phyloP scores from a whole-genome alignment of 1,284 basidiomycete genomes.

The Tilletia indica region DNA sequence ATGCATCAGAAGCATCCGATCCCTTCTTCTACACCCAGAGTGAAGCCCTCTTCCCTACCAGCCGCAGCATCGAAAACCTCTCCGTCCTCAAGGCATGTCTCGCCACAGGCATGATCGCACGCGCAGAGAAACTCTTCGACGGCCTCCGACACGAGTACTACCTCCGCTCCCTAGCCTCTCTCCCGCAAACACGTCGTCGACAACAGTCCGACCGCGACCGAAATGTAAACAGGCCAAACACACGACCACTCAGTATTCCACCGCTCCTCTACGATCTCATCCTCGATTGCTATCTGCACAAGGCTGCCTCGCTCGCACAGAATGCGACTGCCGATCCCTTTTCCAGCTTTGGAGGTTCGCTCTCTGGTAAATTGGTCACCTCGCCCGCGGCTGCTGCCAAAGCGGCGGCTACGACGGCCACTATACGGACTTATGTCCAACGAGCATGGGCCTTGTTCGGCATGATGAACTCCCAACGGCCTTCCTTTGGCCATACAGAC shows the following conservation, averaged over 20 bases:
- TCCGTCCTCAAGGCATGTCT: constrained; percentile 51
- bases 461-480: constrained; percentile 11
- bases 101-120: constrained; percentile 43
- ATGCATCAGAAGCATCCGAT: background rate
- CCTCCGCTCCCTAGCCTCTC: background rate
- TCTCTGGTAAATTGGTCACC: background rate
- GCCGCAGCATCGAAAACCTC: constrained; percentile 37
- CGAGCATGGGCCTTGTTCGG: constrained; percentile 13
- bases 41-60: constrained; percentile 42
- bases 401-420: constrained; percentile 6
- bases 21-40: constrained; percentile 28
- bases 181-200: background rate
- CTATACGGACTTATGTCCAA: constrained; percentile 10
- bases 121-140: constrained; percentile 48
- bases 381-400: constrained; percentile 9
- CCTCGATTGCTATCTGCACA: constrained; percentile 45
- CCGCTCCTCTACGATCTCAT: constrained; percentile 42
- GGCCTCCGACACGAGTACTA: constrained; percentile 36
- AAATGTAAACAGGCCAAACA: constrained; percentile 7
- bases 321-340: constrained; percentile 5
- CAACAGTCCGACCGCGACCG: background rate
- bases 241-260: background rate
- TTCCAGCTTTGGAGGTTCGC: constrained; percentile 3
- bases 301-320: constrained; percentile 24
- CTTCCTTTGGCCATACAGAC: background rate